Percentiles rank a stretch among this genome's conserved stretches.
Conservation (phyloP, 2,329 filamentous ascomycete species). For the Didymella exigua region DNA sequence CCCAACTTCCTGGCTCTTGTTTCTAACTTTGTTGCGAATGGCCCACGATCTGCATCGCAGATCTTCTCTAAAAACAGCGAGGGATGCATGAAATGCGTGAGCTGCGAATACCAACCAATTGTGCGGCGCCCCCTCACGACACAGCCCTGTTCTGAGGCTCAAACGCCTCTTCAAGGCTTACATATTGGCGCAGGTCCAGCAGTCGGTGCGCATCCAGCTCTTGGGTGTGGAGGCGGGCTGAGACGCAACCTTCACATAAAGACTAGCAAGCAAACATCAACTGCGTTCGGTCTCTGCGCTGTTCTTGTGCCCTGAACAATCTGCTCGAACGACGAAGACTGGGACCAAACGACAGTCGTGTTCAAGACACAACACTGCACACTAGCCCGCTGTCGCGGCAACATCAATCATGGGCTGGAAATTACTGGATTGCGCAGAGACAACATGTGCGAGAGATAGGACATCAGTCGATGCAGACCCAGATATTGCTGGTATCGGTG, state of each 20-base stretch:
- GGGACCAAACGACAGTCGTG: background rate
- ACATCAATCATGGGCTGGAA: slow-evolving; percentile 21
- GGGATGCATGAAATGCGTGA: background rate
- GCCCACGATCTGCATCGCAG: slow-evolving; percentile 4
- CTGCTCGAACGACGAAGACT: no score
- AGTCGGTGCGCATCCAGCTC: background rate
- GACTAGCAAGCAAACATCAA: background rate
- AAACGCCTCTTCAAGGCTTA: slow-evolving; percentile 7
- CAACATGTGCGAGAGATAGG: slow-evolving; percentile 18
- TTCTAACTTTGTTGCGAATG: slow-evolving; percentile 8
- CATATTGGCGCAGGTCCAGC: background rate
- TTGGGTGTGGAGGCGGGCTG: slow-evolving; percentile 9
- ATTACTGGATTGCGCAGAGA: slow-evolving; percentile 27
- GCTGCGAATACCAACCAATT: background rate
- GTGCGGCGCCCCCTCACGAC: slow-evolving; percentile 1
- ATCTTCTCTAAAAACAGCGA: slow-evolving; percentile 1
- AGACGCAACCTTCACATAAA: slow-evolving; percentile 9
- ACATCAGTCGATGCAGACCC: slow-evolving; percentile 31
- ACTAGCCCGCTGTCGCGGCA: background rate
- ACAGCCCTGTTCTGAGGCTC: slow-evolving; percentile 15
- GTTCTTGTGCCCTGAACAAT: background rate
- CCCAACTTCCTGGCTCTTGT: background rate
- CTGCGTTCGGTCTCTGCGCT: background rate
- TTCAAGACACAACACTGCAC: background rate
- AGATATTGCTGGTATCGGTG: slow-evolving; percentile 40